Evolutionary conservation across 306 rosid species (phyloP).

Genomic region (Pterocarpus santalinus): DNA sequence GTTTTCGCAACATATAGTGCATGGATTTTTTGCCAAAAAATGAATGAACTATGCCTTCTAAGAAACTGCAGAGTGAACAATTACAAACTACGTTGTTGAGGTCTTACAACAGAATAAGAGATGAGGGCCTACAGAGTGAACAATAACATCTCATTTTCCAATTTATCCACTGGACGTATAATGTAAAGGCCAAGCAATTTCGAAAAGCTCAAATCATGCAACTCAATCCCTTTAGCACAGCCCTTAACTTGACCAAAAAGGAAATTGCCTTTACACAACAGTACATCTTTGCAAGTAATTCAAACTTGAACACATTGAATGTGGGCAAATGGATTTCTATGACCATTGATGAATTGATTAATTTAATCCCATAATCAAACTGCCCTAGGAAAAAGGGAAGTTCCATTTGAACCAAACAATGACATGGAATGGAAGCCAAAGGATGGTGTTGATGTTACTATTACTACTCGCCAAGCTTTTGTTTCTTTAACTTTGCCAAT

Average conservation of each 20-base stretch:
- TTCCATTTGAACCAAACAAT: constrained; percentile 42
- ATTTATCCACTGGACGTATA: constrained; percentile 13
- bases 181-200: constrained; percentile 2
- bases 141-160: background rate
- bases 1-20: too few species aligned
- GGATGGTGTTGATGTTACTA: background rate
- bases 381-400: constrained; percentile 18
- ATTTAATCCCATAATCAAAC: constrained; percentile 30
- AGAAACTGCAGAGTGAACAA: background rate
- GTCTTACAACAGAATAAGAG: background rate
- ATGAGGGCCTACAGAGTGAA: background rate
- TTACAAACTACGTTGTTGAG: background rate
- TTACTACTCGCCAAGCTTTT: constrained; percentile 36
- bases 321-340: constrained; percentile 34
- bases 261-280: constrained; percentile 9
- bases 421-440: constrained; percentile 25
- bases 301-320: constrained; percentile 33
- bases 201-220: background rate
- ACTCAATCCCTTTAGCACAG: background rate
- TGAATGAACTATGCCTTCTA: background rate
- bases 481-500: constrained; percentile 60
- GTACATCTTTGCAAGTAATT: constrained; percentile 2
- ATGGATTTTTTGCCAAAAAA: too few species aligned
- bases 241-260: background rate
- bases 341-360: constrained; percentile 34